These are phyloP conservation scores for Wickerhamomyces mucosus DNA, from an alignment of 805 yeast species.

Conservation along the genomic window DNA sequence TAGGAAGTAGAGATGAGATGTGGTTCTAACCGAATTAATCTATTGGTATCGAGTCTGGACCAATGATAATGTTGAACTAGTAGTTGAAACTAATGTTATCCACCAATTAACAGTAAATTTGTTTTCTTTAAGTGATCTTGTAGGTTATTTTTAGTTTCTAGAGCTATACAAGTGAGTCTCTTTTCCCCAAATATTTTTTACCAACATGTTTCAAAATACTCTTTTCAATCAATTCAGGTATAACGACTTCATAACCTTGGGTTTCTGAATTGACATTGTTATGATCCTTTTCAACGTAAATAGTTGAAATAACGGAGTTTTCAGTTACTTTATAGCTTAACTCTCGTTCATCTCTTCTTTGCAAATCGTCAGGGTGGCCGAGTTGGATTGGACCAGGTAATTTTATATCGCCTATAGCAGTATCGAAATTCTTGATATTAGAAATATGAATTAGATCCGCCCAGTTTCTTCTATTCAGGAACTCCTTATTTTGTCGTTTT, in stretches of 20 bases:
- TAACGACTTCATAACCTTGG: slow-evolving; percentile 54
- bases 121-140: too few relatives aligned
- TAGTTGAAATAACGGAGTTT: slow-evolving; percentile 54
- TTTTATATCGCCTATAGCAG: slow-evolving; percentile 22
- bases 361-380: slow-evolving; percentile 6
- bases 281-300: slow-evolving; percentile 65
- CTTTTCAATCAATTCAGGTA: slow-evolving; percentile 44
- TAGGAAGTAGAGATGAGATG: too few relatives aligned
- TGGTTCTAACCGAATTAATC: too few relatives aligned
- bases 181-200: too few relatives aligned
- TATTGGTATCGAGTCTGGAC: too few relatives aligned
- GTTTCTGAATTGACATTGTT: slow-evolving; percentile 40
- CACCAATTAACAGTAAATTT: too few relatives aligned
- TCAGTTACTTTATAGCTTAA: slow-evolving; percentile 45
- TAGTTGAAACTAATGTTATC: too few relatives aligned
- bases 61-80: too few relatives aligned
- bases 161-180: too few relatives aligned
- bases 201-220: slow-evolving; percentile 12
- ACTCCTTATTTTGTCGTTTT: slow-evolving; percentile 36
- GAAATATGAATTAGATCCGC: slow-evolving; percentile 50
- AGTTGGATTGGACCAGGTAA: slow-evolving; percentile 35
- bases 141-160: too few relatives aligned
- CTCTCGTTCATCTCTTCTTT: slow-evolving; percentile 22
- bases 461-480: slow-evolving; percentile 65
- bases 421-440: slow-evolving; percentile 9